Evolutionary conservation across 768 basidiomycete species (phyloP), one percentile per base, ranked within the genome.

Genomic region (Udeniomyces megalosporus): DNA sequence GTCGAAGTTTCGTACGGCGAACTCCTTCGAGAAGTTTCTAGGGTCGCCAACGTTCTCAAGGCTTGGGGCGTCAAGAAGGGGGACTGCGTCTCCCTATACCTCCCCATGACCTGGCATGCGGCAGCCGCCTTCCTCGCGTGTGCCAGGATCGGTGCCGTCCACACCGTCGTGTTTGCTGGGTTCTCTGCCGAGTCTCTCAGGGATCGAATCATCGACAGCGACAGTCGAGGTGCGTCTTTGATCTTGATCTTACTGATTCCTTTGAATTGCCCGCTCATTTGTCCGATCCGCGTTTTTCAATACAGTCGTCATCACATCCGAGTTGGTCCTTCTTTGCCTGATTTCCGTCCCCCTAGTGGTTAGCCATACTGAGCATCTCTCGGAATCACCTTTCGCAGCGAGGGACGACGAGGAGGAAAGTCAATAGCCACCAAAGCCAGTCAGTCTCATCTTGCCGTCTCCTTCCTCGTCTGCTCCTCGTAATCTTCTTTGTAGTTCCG

Each of bases 81-180:
- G 52, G 92, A 96, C 63, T 67, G 69, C 70, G 76, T 91, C 50
- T 87, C 85, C n/a, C 77, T 92, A 59, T 93, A 92, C 74, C 80
- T 92, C 22, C 89, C 89, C 42, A 59, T 88, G 86, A 84, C 86
- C 22, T 93, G 88, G 88, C 90, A 96, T 68, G 84, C 93, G 22
- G 88, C 86, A 54, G 91, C 88, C 50, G 88, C 93, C 47, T 90
- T 99, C 83, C 84, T 99, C 61, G 93, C 93, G 6, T 97, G 93
- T 72, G 92, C 93, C 4, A 85, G 93, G 67, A 87, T 99, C 68
- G 93, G 93, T 26, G 93, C 93, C 26, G 78, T 97, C 51, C 93
- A 99, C 76, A 92, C 90, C 8, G 93, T 95, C 70, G 84, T 99
- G 61, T 99, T 99, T 67, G 93, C 93, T 51, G 93, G 93, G 6